Percentiles rank a stretch among this genome's conserved stretches.
These are phyloP conservation scores for Hansenula anomala DNA, from an alignment of 1,139 yeast genomes.

Conservation along the genomic window DNA sequence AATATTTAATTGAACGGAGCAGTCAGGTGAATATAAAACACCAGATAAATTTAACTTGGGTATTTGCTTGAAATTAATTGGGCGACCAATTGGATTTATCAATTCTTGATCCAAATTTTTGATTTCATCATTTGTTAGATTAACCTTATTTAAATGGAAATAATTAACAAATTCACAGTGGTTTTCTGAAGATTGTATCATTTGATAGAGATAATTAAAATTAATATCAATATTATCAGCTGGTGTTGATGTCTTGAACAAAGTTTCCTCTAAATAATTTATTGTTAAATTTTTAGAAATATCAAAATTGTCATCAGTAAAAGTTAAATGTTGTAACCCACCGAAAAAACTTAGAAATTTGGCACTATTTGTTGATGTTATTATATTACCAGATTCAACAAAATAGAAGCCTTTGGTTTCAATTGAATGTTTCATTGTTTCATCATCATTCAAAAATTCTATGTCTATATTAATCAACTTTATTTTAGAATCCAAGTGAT, in stretches of 20 bases:
- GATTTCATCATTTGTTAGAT: constrained; percentile 47
- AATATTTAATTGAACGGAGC: constrained; percentile 55
- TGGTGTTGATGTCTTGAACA: constrained; percentile 9
- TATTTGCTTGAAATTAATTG: constrained; percentile 43
- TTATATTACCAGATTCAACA: constrained; percentile 61
- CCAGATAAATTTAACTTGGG: constrained; percentile 58
- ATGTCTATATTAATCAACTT: constrained; percentile 26
- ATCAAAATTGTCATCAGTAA: constrained; percentile 39
- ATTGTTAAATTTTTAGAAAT: constrained; percentile 33
- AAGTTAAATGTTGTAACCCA: constrained; percentile 54
- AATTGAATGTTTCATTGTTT: constrained; percentile 42
- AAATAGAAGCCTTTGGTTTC: constrained; percentile 65
- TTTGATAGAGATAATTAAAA: constrained; percentile 16
- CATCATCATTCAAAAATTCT: constrained; percentile 30
- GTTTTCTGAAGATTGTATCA: constrained; percentile 26
- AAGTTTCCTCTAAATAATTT: constrained; percentile 37
- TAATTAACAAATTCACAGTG: constrained; percentile 71
- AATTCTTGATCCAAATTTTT: constrained; percentile 67
- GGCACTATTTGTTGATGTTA: constrained; percentile 62
- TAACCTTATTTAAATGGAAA: constrained; percentile 63
- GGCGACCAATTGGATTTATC: constrained; percentile 67
- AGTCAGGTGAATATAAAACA: constrained; percentile 80
- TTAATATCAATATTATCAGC: constrained; percentile 16
- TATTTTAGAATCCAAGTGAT: constrained; percentile 25
- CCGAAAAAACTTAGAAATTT: constrained; percentile 64